Evolutionary conservation across 2,329 filamentous ascomycete species (phyloP), one percentile per base, ranked within the genome.

Genomic region (Parastagonospora avenae): DNA sequence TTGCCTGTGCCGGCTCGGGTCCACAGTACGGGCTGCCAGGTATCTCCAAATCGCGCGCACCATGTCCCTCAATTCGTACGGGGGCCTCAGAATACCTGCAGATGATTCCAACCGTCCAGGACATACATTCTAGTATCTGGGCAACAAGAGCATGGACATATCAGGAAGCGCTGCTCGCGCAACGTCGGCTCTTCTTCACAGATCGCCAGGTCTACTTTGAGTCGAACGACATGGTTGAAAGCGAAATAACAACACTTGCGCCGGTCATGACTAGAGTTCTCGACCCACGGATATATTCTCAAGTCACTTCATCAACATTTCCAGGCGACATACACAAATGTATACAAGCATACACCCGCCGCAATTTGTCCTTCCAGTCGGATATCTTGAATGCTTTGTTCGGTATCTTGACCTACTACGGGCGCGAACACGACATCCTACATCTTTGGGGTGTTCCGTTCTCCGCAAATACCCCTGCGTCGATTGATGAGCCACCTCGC

Each of bases 141-240:
- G 29, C 45, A 4, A n/a, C 29, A 11, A 47, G 45, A 24, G 45
- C 38, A 28, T 47, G 45, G 45, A 47, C 45, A 14, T 41, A 41
- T 12, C 45, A 47, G 28, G 45, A 47, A 19, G 36, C 15, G 3
- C 12, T 35, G 5, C 38, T 47, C 4, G 36, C 45, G 10, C 28
- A 12, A 30, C 36, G 36, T 5, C 36, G 45, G 3, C 29, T 47
- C 1, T 41, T 32, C 37, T 47, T 47, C 24, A 47, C 45, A 3
- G 45, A 47, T 9, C 28, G 37, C 4, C 36, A 41, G 14, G 28
- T 47, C 11, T 47, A 41, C 16, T 40, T 47, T 16, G 36, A 47
- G n/a, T 40, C 28, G 4, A 19, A 16, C 8, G 27, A 32, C 4
- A 9, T n/a, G 3, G 24, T 46, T n/a, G 33, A 46, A n/a, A 38